Evolutionary conservation across 345 rosid genomes (phyloP), one percentile per base, ranked within the genome.

Genomic region (Lumnitzera racemosa): DNA sequence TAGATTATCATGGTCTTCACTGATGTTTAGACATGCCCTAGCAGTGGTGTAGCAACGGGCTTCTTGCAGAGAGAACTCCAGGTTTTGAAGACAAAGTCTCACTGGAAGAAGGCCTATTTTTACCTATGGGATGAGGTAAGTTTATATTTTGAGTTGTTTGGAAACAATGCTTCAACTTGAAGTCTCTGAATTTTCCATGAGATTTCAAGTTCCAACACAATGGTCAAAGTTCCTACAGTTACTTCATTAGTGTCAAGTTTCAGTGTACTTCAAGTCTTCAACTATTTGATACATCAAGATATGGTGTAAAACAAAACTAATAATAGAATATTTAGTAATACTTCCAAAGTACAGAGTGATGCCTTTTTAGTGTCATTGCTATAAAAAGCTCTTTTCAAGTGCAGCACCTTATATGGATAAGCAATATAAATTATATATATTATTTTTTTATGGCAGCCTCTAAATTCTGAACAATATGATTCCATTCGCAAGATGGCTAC

Each of bases 91-190:
- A 82, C 87, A 66, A 89, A 89, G 74, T 20, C 80, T 67, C 96
- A 90, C 73, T 92, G 99, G 99, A 89, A 87, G 67, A 92, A 92
- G 69, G 97, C 97, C 62, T 92, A 89, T 71, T 87, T 92, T 76
- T 92, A 92, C 76, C 70, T 90, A 55, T 92, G 97, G 97, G 99
- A 90, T 78, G 99, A 92, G 97, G 97, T 87, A 76, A 59, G 63
- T 58, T 25, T 16, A 16, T 25, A 55, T 25, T 55, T 55, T 23
- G 58, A 0, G 23, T 16, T n/a, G 15, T 46, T 58, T 58, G 50
- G 14, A 58, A 29, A 36, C 1, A 9, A 3, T 36, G 11, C 36
- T 29, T 29, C 1, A 29, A 36, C 43, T 5, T 36, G 43, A 36
- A 36, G 7, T 36, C 11, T 36, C 43, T 36, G 43, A 36, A 7